Percentiles rank a stretch among this genome's conserved stretches.
These are phyloP conservation scores for Elongisporangium undulatum DNA, from an alignment of 352 stramenopile genomes.

Conservation along the genomic window DNA sequence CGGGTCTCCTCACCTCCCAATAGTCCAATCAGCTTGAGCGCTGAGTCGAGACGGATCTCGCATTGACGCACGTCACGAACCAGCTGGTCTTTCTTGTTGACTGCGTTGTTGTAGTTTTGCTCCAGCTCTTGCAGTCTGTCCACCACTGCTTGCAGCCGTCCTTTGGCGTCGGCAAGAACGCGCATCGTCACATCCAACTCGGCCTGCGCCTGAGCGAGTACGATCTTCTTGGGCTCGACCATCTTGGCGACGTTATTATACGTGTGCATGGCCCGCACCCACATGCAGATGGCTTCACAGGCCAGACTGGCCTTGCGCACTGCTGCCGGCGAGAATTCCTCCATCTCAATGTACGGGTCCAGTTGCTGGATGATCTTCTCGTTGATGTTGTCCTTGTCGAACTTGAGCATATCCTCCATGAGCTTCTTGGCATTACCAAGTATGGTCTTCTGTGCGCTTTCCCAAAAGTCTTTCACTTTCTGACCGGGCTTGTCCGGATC, in stretches of 20 bases:
- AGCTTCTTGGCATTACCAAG: constrained; percentile 86
- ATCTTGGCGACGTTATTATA: constrained; percentile 84
- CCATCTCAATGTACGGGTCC: constrained; percentile 89
- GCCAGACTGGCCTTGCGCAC: constrained; percentile 90
- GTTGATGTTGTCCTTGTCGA: constrained; percentile 87
- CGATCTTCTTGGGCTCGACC: constrained; percentile 75
- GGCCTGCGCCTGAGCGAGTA: constrained; percentile 46
- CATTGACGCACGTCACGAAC: constrained; percentile 86
- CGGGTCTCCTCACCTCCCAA: constrained; percentile 80
- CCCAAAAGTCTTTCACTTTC: constrained; percentile 90
- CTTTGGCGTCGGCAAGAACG: constrained; percentile 46
- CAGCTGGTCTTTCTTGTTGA: constrained; percentile 90
- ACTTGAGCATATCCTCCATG: constrained; percentile 89
- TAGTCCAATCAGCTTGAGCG: constrained; percentile 78
- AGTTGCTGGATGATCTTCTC: constrained; percentile 87
- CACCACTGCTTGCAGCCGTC: constrained; percentile 77
- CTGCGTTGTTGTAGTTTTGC: constrained; percentile 74
- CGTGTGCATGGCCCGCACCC: constrained; percentile 79
- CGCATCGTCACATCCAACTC: constrained; percentile 53
- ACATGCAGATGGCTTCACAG: constrained; percentile 93
- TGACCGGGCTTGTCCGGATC: constrained; percentile 88
- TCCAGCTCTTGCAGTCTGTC: constrained; percentile 84
- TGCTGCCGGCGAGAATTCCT: constrained; percentile 85
- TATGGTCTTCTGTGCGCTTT: constrained; percentile 86
- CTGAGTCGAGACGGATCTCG: constrained; percentile 87